These are phyloP conservation scores for Akanthomyces lecanii DNA, from an alignment of 2,329 filamentous ascomycete species.

Conservation along the genomic window DNA sequence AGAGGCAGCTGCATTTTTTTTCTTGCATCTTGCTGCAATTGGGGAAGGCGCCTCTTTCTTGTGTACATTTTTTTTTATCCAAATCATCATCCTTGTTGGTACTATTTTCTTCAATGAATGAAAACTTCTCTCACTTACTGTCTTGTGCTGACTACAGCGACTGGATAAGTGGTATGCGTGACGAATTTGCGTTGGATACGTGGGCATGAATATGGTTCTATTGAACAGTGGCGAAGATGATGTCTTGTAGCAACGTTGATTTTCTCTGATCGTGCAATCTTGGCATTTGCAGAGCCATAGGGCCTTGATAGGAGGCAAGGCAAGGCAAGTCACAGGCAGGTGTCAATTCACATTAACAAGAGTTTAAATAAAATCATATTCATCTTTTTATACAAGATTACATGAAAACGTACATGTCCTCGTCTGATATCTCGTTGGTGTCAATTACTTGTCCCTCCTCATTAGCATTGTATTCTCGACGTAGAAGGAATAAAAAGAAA, in stretches of 20 bases:
- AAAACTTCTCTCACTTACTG: constrained; percentile 12
- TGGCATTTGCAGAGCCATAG: no score
- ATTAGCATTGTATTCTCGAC: neutral
- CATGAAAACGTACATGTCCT: constrained; percentile 2
- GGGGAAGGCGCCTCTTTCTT: constrained; percentile 13
- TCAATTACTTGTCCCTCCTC: constrained; percentile 1
- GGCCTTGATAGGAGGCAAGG: no score
- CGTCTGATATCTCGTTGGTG: constrained; percentile 7
- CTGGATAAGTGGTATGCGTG: no score
- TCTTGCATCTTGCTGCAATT: constrained; percentile 8
- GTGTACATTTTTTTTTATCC: constrained; percentile 8
- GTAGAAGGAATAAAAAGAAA: no score
- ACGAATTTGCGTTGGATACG: no score
- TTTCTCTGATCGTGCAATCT: no score
- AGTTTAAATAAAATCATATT: neutral
- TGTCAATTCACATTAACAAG: no score
- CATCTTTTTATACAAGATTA: neutral
- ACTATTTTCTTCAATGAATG: constrained; percentile 7
- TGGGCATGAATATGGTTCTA: no score
- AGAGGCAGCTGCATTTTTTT: constrained; percentile 11
- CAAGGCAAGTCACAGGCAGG: no score
- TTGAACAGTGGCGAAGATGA: no score
- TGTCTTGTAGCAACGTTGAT: no score
- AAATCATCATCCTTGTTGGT: constrained; percentile 1
- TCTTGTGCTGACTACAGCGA: neutral